A percentile compares a stretch with the other conserved stretches of the same genome.
Conservation (phyloP, 2,329 filamentous ascomycete genomes). For the Emmonsia crescens region DNA sequence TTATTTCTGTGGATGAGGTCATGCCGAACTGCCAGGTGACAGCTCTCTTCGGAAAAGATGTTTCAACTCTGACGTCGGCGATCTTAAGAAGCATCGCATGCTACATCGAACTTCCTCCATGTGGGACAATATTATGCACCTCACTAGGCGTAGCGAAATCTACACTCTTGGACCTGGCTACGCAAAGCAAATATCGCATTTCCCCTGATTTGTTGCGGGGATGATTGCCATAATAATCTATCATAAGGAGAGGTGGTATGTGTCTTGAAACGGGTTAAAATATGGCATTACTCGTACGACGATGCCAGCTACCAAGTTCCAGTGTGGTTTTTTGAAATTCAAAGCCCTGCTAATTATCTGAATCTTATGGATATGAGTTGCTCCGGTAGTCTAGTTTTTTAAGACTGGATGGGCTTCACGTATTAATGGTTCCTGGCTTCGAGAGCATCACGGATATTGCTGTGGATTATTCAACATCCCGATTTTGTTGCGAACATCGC, state of each 20-base stretch:
- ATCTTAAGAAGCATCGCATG: not conserved
- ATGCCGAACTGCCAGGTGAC: not conserved
- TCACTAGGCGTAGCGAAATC: not conserved
- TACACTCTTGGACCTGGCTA: not conserved
- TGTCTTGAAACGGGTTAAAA: no score
- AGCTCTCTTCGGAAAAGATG: not conserved
- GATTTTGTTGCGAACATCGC: not conserved
- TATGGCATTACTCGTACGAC: no score
- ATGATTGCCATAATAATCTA: not conserved
- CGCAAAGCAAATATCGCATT: not conserved
- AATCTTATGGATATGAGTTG: not conserved
- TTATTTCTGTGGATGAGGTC: not conserved
- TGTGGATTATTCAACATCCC: not conserved
- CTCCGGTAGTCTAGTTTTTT: not conserved
- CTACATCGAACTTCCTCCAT: not conserved
- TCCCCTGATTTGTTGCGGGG: not conserved
- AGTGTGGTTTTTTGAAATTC: not conserved
- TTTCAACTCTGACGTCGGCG: not conserved
- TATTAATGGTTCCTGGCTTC: not conserved
- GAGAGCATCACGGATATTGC: not conserved
- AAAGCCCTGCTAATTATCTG: not conserved
- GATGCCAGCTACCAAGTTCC: no score
- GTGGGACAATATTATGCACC: not conserved
- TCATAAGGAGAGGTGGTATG: no score
- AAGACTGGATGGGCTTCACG: no score